Evolutionary conservation across 2,329 filamentous ascomycete species (phyloP).

Genomic region (Tolypocladium tropicale): DNA sequence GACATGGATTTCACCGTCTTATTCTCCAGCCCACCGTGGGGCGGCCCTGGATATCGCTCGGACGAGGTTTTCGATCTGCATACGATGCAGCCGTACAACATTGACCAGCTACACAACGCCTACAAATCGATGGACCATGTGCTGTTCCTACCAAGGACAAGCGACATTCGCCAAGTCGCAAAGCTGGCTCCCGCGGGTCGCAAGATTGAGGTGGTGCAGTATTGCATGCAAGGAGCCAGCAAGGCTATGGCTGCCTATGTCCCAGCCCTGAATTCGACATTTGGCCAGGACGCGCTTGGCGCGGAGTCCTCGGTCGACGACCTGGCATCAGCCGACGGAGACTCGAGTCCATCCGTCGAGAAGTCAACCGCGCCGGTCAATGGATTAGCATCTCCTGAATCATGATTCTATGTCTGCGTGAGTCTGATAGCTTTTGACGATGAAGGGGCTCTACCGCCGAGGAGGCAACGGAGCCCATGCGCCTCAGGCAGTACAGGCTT

Average conservation of each 20-base stretch:
- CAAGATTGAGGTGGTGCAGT: conserved; percentile 72
- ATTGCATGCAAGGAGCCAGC: conserved; percentile 82
- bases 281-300: background rate
- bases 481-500: background rate
- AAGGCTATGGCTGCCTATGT: conserved; percentile 66
- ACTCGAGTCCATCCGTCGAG: background rate
- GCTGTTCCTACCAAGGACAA: conserved; percentile 78
- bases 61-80: conserved; percentile 70
- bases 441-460: background rate
- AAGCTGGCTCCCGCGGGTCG: conserved; percentile 34
- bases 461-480: background rate
- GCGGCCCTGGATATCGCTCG: conserved; percentile 43
- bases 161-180: conserved; percentile 71
- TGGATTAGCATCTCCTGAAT: background rate
- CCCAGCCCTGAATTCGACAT: conserved; percentile 18
- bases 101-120: conserved; percentile 50
- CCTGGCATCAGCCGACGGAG: background rate
- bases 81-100: conserved; percentile 80
- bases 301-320: background rate
- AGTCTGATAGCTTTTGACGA: background rate
- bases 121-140: conserved; percentile 54
- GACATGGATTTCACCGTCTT: conserved; percentile 32
- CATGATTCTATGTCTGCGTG: background rate
- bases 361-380: background rate
- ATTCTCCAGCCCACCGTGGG: conserved; percentile 52